Conservation (phyloP, 2,329 filamentous ascomycete genomes). For the Diaporthe sp. region DNA sequence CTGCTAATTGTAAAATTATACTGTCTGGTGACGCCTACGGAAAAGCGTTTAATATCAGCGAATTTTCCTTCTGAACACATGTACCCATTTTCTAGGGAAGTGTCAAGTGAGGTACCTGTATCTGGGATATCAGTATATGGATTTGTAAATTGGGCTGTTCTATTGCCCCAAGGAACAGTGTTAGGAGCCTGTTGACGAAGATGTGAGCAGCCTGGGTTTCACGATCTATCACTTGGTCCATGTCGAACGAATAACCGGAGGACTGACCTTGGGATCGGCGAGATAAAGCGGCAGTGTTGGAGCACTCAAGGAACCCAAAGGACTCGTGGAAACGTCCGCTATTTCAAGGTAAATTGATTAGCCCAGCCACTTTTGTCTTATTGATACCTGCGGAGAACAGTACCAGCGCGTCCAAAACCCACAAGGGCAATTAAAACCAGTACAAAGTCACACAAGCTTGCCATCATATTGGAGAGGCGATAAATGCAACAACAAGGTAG, state of each 20-base stretch:
- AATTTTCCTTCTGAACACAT: not conserved
- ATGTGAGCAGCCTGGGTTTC: not conserved
- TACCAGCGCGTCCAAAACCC: not conserved
- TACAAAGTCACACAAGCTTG: not conserved
- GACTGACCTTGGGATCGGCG: not conserved
- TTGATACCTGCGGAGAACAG: not conserved
- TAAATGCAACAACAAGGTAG: not conserved
- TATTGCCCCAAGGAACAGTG: not conserved
- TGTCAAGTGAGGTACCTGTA: not conserved
- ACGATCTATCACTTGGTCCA: too few relatives aligned
- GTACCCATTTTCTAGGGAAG: not conserved
- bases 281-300: not conserved
- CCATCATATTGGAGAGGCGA: not conserved
- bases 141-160: not conserved
- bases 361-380: not conserved
- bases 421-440: not conserved
- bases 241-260: not conserved
- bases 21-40: not conserved
- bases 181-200: not conserved
- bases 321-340: not conserved
- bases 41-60: not conserved
- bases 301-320: not conserved
- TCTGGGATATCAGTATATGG: not conserved
- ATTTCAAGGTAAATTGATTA: not conserved
- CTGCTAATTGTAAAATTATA: not conserved